Conservation (phyloP, 495 filamentous ascomycete genomes). For the Aspergillus heteromorphus region DNA sequence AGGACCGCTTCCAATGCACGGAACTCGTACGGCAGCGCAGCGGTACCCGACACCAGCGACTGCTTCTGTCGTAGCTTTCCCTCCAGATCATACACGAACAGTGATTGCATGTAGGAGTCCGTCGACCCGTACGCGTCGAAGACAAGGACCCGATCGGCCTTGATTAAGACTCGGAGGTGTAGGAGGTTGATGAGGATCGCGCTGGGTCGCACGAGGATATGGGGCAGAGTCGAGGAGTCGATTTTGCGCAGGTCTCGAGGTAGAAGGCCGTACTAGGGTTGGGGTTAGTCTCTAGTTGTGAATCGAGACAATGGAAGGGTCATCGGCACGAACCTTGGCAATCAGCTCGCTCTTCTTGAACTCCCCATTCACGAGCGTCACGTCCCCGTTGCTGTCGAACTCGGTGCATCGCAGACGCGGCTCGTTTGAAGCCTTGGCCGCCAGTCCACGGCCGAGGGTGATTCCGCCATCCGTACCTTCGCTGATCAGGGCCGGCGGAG, state of each 20-base stretch:
- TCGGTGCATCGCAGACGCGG: conserved; percentile 86
- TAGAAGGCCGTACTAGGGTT: conserved; percentile 77
- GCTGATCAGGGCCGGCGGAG: conserved; percentile 26
- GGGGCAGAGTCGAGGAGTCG: conserved; percentile 94
- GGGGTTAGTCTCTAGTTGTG: neutral
- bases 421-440: conserved; percentile 71
- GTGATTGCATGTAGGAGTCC: conserved; percentile 88
- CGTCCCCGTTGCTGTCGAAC: conserved; percentile 87
- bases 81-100: conserved; percentile 90
- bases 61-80: conserved; percentile 56
- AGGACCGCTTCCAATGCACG: conserved; percentile 52
- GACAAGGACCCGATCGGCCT: conserved; percentile 85
- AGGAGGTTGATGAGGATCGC: conserved; percentile 93
- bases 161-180: conserved; percentile 90
- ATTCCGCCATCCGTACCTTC: conserved; percentile 36
- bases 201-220: conserved; percentile 89
- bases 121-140: conserved; percentile 96
- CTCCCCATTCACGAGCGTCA: conserved; percentile 91
- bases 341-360: conserved; percentile 96
- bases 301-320: neutral
- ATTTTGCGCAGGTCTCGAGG: conserved; percentile 97
- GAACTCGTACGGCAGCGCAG: conserved; percentile 60
- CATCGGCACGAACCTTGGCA: conserved; percentile 66
- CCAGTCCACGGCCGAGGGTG: conserved; percentile 55
- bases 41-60: conserved; percentile 29